Evolutionary conservation across 345 rosid species (phyloP).

Genomic region (Pelargonium nanum): DNA sequence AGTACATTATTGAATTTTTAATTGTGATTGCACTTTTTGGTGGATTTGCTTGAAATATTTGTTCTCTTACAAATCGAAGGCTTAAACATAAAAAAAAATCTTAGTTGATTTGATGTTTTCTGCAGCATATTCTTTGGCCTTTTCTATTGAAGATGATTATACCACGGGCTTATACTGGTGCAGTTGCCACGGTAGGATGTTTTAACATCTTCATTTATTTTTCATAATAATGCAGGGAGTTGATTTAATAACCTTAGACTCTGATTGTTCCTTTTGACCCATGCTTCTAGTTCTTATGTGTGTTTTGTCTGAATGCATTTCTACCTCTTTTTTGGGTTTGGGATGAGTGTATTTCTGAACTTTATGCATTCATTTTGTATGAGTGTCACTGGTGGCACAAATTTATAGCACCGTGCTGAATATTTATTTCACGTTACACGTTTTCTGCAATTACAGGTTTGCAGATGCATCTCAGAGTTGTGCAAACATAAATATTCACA

Average conservation of each 20-base stretch:
- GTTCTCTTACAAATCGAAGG: background rate
- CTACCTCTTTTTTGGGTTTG: background rate
- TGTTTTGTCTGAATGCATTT: background rate
- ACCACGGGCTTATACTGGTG: conserved; percentile 63
- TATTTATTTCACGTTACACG: background rate
- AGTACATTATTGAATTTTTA: conserved; percentile 4
- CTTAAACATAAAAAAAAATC: background rate
- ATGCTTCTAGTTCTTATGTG: background rate
- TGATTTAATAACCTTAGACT: background rate
- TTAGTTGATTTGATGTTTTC: conserved; percentile 9
- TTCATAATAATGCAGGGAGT: background rate
- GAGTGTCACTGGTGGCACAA: too few relatives aligned
- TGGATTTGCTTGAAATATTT: background rate
- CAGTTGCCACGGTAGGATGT: conserved; percentile 66
- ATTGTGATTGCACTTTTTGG: background rate
- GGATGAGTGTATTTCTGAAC: conserved; percentile 2
- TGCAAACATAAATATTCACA: conserved; percentile 52
- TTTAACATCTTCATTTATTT: conserved; percentile 2
- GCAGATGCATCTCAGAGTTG: conserved; percentile 92
- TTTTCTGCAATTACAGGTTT: conserved; percentile 45
- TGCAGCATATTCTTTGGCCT: conserved; percentile 95
- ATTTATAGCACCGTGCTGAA: too few relatives aligned
- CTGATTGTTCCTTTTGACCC: conserved; percentile 1
- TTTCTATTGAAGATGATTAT: conserved; percentile 77
- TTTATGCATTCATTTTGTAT: too few relatives aligned